These are phyloP conservation scores for Chlamydomonas sp. DNA, from an alignment of 139 green algal species.

Conservation along the genomic window DNA sequence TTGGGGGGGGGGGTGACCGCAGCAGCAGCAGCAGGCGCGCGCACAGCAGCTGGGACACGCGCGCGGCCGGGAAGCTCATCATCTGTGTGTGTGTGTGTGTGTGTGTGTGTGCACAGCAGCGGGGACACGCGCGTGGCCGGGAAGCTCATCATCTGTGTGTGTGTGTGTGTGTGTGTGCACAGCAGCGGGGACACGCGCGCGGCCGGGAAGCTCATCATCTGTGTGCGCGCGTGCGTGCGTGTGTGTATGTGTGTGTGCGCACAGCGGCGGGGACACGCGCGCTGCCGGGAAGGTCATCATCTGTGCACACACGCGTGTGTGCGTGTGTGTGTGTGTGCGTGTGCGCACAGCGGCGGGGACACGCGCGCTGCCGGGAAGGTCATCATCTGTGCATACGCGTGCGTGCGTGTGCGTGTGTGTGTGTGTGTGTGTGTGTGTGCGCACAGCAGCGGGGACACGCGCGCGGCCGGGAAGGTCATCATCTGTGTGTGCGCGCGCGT, in stretches of 20 bases:
- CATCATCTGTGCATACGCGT: conserved; percentile 44
- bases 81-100: no score
- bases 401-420: no score
- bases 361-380: conserved; percentile 31
- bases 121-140: conserved; percentile 39
- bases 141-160: conserved; percentile 43
- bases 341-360: conserved; percentile 44
- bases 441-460: no score
- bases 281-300: no score
- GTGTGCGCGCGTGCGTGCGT: not conserved
- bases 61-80: conserved; percentile 34
- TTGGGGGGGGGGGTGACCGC: not conserved
- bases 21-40: no score
- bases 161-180: conserved; percentile 10
- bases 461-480: no score
- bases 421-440: no score
- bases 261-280: no score
- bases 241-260: conserved; percentile 4
- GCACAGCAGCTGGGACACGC: conserved; percentile 48
- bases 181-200: conserved; percentile 45
- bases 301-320: not conserved
- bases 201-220: conserved; percentile 24
- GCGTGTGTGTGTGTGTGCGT: not conserved
- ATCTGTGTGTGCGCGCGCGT: no score
- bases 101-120: no score